phyloP scores from a whole-genome alignment of 78 protist species.

The Emiliania huxleyi region DNA sequence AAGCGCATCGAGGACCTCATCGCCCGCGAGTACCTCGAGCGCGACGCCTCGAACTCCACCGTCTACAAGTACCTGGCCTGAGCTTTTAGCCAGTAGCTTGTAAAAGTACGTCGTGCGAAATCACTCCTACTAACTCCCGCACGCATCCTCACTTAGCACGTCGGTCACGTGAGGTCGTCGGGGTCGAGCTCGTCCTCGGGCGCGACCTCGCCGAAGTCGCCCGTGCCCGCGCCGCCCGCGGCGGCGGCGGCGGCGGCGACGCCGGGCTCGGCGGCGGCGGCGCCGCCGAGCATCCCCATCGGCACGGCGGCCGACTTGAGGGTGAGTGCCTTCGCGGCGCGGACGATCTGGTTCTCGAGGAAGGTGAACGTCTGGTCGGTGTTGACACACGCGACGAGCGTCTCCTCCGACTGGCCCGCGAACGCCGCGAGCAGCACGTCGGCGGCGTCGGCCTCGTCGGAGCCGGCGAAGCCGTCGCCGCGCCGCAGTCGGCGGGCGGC shows the following conservation, averaged over 20 bases:
- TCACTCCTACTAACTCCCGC: too few relatives aligned
- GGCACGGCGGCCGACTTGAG: not conserved
- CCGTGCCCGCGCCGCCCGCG: not conserved
- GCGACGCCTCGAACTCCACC: not conserved
- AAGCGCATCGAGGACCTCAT: constrained; percentile 67
- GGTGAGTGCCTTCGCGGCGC: not conserved
- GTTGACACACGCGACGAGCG: not conserved
- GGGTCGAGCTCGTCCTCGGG: not conserved
- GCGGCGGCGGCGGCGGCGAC: too few relatives aligned
- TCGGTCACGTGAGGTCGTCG: too few relatives aligned
- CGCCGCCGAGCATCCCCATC: not conserved
- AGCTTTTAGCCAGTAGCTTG: too few relatives aligned
- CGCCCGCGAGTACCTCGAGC: constrained; percentile 53
- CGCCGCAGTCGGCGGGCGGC: too few relatives aligned
- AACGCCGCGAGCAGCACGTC: not conserved
- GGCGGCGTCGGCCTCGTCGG: not conserved
- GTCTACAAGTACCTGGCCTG: not conserved
- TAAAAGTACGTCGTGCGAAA: too few relatives aligned
- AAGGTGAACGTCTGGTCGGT: not conserved
- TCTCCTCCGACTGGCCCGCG: not conserved
- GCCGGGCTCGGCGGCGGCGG: too few relatives aligned
- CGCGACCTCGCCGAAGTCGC: not conserved
- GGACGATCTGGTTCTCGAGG: not conserved
- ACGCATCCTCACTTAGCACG: too few relatives aligned
- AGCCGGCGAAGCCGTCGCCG: too few relatives aligned